A percentile compares a stretch with the other conserved stretches of the same genome.
phyloP scores from a whole-genome alignment of 2,329 filamentous ascomycete genomes.

The Metarhizium guizhouense region DNA sequence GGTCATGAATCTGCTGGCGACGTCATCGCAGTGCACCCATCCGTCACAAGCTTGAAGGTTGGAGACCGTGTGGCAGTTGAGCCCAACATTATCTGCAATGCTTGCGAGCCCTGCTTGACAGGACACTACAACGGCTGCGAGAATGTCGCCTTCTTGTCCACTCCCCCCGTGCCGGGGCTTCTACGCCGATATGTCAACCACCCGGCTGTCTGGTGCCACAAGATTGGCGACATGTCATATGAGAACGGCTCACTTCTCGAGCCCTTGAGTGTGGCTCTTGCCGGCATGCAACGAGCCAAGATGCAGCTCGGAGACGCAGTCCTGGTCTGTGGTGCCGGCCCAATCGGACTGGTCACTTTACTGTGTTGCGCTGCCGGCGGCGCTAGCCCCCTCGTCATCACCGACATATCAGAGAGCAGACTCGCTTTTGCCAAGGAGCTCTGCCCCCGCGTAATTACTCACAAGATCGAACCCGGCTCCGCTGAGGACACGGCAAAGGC shows the following conservation, averaged over 20 bases:
- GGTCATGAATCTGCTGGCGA: constrained; percentile 89
- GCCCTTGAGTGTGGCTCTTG: constrained; percentile 80
- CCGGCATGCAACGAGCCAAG: constrained; percentile 75
- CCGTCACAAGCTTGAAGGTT: constrained; percentile 66
- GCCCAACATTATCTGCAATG: constrained; percentile 85
- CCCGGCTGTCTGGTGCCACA: constrained; percentile 90
- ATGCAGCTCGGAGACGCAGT: constrained; percentile 79
- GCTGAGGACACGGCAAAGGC: constrained; percentile 67
- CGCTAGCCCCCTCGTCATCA: constrained; percentile 84
- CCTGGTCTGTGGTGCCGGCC: constrained; percentile 84
- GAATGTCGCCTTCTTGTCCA: constrained; percentile 76
- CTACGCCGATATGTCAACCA: constrained; percentile 91
- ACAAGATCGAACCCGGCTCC: constrained; percentile 60
- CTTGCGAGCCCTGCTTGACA: constrained; percentile 83
- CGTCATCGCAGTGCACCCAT: constrained; percentile 71
- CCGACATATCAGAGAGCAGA: constrained; percentile 83
- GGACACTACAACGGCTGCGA: constrained; percentile 95
- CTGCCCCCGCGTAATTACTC: constrained; percentile 69
- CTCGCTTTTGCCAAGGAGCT: constrained; percentile 78
- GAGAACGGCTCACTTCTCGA: constrained; percentile 89
- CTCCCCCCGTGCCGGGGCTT: constrained; percentile 79
- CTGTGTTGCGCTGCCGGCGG: constrained; percentile 80
- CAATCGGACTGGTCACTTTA: constrained; percentile 84
- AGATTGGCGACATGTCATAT: constrained; percentile 85
- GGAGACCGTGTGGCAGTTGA: constrained; percentile 92